Evolutionary conservation across 768 basidiomycete species (phyloP).

Genomic region (Lactarius vividus): DNA sequence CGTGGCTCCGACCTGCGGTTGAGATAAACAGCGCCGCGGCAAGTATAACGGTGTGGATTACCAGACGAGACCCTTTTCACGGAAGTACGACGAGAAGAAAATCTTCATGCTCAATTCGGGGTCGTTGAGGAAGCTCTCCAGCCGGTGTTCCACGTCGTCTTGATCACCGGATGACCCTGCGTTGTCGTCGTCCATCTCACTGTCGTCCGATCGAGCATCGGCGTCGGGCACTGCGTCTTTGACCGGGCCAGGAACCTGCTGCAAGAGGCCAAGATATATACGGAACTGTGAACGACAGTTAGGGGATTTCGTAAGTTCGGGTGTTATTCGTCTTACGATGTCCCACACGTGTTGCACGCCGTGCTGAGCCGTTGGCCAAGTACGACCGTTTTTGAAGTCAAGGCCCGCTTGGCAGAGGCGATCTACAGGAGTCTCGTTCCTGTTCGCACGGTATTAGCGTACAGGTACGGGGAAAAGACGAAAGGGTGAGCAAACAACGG

Average conservation of each 20-base stretch:
- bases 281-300: slow-evolving; percentile 48
- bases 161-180: slow-evolving; percentile 27
- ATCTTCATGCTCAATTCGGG: slow-evolving; percentile 57
- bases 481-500: slow-evolving; percentile 46
- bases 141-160: slow-evolving; percentile 30
- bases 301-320: background rate
- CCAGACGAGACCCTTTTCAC: slow-evolving; percentile 69
- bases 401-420: slow-evolving; percentile 55
- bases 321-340: slow-evolving; percentile 43
- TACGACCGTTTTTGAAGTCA: slow-evolving; percentile 50
- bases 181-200: slow-evolving; percentile 37
- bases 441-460: slow-evolving; percentile 29
- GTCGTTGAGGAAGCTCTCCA: slow-evolving; percentile 55
- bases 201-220: slow-evolving; percentile 24
- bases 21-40: slow-evolving; percentile 26
- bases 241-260: slow-evolving; percentile 26
- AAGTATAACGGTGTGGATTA: slow-evolving; percentile 28
- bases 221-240: slow-evolving; percentile 28
- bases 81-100: slow-evolving; percentile 70
- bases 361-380: slow-evolving; percentile 38
- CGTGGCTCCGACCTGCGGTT: slow-evolving; percentile 45
- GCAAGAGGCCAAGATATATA: slow-evolving; percentile 53
- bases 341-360: slow-evolving; percentile 54
- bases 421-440: slow-evolving; percentile 46
- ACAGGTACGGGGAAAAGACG: background rate